phyloP scores from a whole-genome alignment of 768 basidiomycete species.

The Thelephora aurantiotincta region DNA sequence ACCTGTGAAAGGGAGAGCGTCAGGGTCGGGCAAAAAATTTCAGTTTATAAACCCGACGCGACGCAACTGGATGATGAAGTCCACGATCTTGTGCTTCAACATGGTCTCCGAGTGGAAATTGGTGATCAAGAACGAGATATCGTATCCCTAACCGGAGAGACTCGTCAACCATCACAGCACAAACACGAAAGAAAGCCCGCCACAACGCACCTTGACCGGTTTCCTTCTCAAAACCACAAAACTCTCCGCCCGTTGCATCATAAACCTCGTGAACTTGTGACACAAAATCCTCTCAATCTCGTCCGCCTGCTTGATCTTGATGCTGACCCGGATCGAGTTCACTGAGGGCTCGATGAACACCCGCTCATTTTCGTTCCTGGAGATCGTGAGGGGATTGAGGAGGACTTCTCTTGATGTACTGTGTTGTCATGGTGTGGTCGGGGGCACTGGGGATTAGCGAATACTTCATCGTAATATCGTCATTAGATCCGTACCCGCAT shows the following conservation, averaged over 20 bases:
- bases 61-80: conserved; percentile 94
- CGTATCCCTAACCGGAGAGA: conserved; percentile 60
- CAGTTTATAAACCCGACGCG: conserved; percentile 3
- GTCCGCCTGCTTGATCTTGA: conserved; percentile 98
- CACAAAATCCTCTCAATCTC: conserved; percentile 96
- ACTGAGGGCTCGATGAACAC: conserved; percentile 95
- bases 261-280: conserved; percentile 96
- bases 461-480: not conserved
- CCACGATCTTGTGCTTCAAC: conserved; percentile 99
- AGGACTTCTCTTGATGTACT: conserved; percentile 91
- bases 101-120: conserved; percentile 95
- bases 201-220: conserved; percentile 60
- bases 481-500: conserved; percentile 39
- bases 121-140: conserved; percentile 96
- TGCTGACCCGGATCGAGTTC: conserved; percentile 93
- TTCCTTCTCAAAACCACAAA: conserved; percentile 94
- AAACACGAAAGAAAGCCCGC: not conserved
- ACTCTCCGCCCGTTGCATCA: conserved; percentile 98
- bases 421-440: not conserved
- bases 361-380: conserved; percentile 93
- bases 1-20: conserved; percentile 28
- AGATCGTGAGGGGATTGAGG: conserved; percentile 86
- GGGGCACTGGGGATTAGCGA: not conserved
- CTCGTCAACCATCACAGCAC: not conserved
- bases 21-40: not conserved